Conservation (phyloP, 768 basidiomycete species). For the Lentinus brumalis region DNA sequence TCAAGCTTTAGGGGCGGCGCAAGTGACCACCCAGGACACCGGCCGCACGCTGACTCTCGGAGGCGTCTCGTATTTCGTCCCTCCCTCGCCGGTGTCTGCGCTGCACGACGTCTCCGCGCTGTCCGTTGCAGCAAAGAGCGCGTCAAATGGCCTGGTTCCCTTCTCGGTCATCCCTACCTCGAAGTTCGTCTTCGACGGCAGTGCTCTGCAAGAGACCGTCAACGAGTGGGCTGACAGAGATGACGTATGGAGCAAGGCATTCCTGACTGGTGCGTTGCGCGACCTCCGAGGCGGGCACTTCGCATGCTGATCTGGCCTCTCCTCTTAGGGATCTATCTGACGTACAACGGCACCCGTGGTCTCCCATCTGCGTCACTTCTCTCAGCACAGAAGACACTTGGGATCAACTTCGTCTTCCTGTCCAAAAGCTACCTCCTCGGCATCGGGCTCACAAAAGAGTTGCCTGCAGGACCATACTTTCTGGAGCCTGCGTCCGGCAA, state of each 20-base stretch:
- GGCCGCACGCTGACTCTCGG: slow-evolving; percentile 20
- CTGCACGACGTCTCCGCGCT: slow-evolving; percentile 6
- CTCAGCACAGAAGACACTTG: slow-evolving; percentile 7
- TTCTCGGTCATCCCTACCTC: slow-evolving; percentile 29
- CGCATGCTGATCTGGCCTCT: neutral
- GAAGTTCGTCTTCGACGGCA: slow-evolving; percentile 13
- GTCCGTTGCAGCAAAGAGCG: neutral
- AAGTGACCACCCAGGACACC: slow-evolving; percentile 15
- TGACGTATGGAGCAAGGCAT: slow-evolving; percentile 28
- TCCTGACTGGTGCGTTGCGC: slow-evolving; percentile 23
- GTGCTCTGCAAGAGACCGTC: slow-evolving; percentile 19
- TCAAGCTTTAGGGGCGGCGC: neutral
- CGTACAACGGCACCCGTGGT: slow-evolving; percentile 18
- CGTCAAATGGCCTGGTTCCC: slow-evolving; percentile 19
- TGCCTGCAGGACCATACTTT: slow-evolving; percentile 31
- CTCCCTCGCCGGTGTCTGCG: slow-evolving; percentile 19
- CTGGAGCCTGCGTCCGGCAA: slow-evolving; percentile 24
- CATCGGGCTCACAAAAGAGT: slow-evolving; percentile 10
- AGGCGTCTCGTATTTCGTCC: slow-evolving; percentile 22
- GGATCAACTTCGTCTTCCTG: slow-evolving; percentile 18
- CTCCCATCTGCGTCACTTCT: slow-evolving; percentile 12
- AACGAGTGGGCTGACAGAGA: slow-evolving; percentile 18
- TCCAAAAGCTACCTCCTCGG: slow-evolving; percentile 17
- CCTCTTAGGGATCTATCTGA: slow-evolving; percentile 24
- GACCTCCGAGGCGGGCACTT: neutral